Evolutionary conservation across 129 eudicot genomes (phyloP).

Genomic region (Chrysanthemum lavandulifolium): DNA sequence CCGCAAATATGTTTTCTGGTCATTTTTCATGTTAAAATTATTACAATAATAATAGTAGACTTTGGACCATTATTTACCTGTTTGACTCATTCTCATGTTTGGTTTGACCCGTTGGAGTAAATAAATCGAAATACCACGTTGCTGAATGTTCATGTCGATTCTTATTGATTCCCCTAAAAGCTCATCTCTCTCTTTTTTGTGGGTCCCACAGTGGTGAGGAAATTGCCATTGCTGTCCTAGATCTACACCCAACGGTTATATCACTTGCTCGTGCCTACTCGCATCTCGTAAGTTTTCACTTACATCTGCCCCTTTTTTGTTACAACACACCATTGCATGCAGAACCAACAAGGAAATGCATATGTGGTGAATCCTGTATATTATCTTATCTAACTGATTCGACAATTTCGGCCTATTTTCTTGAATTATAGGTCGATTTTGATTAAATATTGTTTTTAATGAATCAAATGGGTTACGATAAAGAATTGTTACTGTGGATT

Average conservation of each 20-base stretch:
- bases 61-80: not conserved
- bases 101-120: not conserved
- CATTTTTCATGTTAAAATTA: not conserved
- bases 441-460: too few relatives aligned
- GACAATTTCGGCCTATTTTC: too few relatives aligned
- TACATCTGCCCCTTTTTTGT: not conserved
- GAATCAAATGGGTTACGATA: too few relatives aligned
- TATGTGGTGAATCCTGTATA: not conserved
- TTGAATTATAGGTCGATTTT: too few relatives aligned
- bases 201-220: conserved; percentile 99
- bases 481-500: too few relatives aligned
- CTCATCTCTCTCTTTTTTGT: conserved; percentile 11
- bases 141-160: not conserved
- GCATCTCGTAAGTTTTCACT: conserved; percentile 55
- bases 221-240: conserved; percentile 76
- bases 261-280: conserved; percentile 87
- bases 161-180: not conserved
- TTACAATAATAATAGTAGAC: too few relatives aligned
- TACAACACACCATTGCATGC: not conserved
- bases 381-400: too few relatives aligned
- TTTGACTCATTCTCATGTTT: not conserved
- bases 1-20: too few relatives aligned
- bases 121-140: not conserved
- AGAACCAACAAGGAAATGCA: not conserved
- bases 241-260: conserved; percentile 73